Conservation (phyloP, 1,284 basidiomycete species). For the Boletus smithii region DNA sequence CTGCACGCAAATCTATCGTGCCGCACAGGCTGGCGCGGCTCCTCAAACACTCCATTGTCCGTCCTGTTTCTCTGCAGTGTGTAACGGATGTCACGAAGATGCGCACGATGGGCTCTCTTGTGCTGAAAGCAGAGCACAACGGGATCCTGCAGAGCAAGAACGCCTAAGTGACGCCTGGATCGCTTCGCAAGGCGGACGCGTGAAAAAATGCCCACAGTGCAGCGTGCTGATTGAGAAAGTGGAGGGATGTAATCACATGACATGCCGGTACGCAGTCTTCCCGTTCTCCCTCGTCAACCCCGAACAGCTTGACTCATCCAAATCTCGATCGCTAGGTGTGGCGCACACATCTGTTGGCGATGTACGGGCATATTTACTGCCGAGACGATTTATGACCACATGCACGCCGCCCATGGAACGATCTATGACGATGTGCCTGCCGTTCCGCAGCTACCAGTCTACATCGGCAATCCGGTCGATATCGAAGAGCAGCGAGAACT, state of each 20-base stretch:
- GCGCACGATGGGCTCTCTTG: constrained; percentile 53
- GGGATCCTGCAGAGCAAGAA: constrained; percentile 41
- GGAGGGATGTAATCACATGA: constrained; percentile 57
- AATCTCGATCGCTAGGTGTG: constrained; percentile 33
- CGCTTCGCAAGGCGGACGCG: constrained; percentile 28
- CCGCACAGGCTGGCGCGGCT: constrained; percentile 17
- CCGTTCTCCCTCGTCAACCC: neutral
- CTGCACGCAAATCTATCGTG: constrained; percentile 53
- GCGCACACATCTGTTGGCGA: constrained; percentile 53
- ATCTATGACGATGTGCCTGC: constrained; percentile 22
- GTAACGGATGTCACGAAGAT: constrained; percentile 49
- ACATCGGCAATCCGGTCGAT: constrained; percentile 16
- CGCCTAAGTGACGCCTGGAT: constrained; percentile 45
- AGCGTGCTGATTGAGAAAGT: constrained; percentile 45
- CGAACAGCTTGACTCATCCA: neutral
- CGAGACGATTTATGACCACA: constrained; percentile 48
- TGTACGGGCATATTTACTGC: constrained; percentile 40
- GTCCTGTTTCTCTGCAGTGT: constrained; percentile 51
- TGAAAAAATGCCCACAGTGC: constrained; percentile 43
- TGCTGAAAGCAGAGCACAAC: constrained; percentile 36
- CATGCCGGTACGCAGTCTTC: constrained; percentile 32
- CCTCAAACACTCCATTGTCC: constrained; percentile 41
- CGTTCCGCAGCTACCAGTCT: neutral
- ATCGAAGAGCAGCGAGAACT: constrained; percentile 25
- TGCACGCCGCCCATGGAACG: constrained; percentile 45